Evolutionary conservation across 2,329 filamentous ascomycete species (phyloP), one percentile per base, ranked within the genome.

Genomic region (Claviceps purpurea): DNA sequence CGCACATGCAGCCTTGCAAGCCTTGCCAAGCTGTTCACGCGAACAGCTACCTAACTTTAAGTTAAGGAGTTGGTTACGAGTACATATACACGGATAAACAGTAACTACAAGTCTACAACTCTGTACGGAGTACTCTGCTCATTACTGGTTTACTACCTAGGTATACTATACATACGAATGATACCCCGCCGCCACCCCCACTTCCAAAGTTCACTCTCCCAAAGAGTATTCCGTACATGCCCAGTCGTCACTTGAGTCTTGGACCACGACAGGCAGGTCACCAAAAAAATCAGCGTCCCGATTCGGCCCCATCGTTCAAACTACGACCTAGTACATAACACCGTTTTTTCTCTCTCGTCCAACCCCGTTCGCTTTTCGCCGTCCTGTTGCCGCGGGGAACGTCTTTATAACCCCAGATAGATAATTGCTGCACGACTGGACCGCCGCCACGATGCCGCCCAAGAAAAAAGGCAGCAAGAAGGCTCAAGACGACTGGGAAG

Each of bases 381-480:
- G 24, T n/a, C 24, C 43, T 34, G 16, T 26, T n/a, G 20, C 7
- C 22, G 13, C 24, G 37, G 24, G 14, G 5, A 42, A 7, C 8
- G 42, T 24, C 5, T 44, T 14, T 26, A 7, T 26, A 14, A 24
- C 5, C 24, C 4, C 42, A 44, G 30, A 34, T 11, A 24, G 42
- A 41, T 6, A 44, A 52, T 8, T 39, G 26, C 46, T 41, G 45
- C 18, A n/a, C 45, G 30, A 49, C 34, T 46, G 46, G 44, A 55
- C 47, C 55, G 66, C 57, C 60, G 55, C 55, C 69, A 75, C 69
- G 56, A 97, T 96, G 91, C 74, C 90, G 64, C 90, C 90, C 56
- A 96, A 96, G 76, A 94, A 93, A 78, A 96, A 95, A 80, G 75
- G 73, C 61, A 85, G 84, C 67, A 94, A 91, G 77, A 84, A 82